Conservation (phyloP, 306 rosid genomes). For the Vicia sativa region DNA sequence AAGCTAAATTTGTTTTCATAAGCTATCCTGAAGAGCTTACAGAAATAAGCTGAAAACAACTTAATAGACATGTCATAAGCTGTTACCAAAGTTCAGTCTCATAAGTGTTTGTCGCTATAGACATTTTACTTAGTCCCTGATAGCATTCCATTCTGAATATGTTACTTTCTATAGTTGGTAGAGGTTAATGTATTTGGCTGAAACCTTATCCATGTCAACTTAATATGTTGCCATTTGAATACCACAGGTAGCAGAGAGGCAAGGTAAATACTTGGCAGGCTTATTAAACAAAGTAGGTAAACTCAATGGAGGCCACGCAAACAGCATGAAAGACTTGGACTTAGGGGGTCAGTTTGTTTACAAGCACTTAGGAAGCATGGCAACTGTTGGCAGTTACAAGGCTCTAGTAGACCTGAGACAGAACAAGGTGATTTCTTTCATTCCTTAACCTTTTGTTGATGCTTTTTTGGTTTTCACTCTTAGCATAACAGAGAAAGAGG, state of each 20-base stretch:
- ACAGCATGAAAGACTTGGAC: constrained; percentile 51
- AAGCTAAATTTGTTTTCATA: too few relatives aligned
- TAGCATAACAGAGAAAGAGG: background rate
- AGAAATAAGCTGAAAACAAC: too few relatives aligned
- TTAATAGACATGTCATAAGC: too few relatives aligned
- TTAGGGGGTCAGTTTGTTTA: constrained; percentile 77
- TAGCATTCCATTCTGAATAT: constrained; percentile 24
- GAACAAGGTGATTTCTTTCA: constrained; percentile 63
- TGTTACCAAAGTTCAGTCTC: too few relatives aligned
- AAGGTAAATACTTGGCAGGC: constrained; percentile 76
- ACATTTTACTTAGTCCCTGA: background rate
- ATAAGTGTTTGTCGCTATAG: too few relatives aligned
- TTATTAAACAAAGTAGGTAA: constrained; percentile 73
- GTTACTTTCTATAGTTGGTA: constrained; percentile 12
- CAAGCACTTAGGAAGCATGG: constrained; percentile 98
- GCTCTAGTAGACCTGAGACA: constrained; percentile 99
- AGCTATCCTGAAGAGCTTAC: too few relatives aligned
- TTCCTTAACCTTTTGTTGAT: background rate
- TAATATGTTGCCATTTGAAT: constrained; percentile 27
- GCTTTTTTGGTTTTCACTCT: background rate
- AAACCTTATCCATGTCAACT: constrained; percentile 12
- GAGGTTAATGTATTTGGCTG: constrained; percentile 8
- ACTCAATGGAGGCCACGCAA: constrained; percentile 73
- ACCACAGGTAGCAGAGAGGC: constrained; percentile 91
- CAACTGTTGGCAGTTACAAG: constrained; percentile 84